Evolutionary conservation across 106 monocot species (phyloP), one percentile per base, ranked within the genome.

Genomic region (Dendrobium nobile): DNA sequence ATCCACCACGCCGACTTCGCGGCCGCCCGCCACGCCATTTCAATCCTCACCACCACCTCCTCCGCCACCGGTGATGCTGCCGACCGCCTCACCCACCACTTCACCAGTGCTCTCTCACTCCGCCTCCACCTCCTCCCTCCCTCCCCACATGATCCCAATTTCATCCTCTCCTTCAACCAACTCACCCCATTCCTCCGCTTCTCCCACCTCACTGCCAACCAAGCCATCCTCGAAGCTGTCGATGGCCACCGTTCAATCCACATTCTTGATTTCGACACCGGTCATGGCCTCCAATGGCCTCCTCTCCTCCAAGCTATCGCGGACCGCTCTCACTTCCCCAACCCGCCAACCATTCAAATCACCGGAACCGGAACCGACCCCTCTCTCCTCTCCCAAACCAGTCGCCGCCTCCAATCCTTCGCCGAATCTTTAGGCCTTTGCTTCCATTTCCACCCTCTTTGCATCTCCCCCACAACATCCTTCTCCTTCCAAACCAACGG

Each of bases 191-290:
- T 91, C 84, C 75, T 95, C 78, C 92, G 98, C 43, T 99, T 99
- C 88, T 81, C 89, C 40, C 98, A 99, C 84, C 91, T 99, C 77
- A 99, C 98, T 9, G 95, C 98, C 33, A 99, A 99, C 87, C 98
- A 99, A 58, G 98, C 98, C 74, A 99, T 99, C 43, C 91, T 99
- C 68, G 98, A 99, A 70, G 89, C 92, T 26, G 82, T 86, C 20
- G 83, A 83, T 10, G 89, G 80, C 6, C 85, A 10, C 64, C 77
- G 74, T 7, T 54, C 77, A 1, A 64, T 99, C 59, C 98, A 99
- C 91, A 93, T 99, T 77, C 75, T 99, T 58, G 98, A 99, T 70
- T 88, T 95, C 76, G 95, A 99, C 78, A 88, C 89, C 26, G 78
- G 78, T 26, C 91, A 95, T 47, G 98, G 98, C 28, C 82, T 99